These are phyloP conservation scores for Claviceps humidiphila DNA, from an alignment of 2,329 filamentous ascomycete species.

Conservation along the genomic window DNA sequence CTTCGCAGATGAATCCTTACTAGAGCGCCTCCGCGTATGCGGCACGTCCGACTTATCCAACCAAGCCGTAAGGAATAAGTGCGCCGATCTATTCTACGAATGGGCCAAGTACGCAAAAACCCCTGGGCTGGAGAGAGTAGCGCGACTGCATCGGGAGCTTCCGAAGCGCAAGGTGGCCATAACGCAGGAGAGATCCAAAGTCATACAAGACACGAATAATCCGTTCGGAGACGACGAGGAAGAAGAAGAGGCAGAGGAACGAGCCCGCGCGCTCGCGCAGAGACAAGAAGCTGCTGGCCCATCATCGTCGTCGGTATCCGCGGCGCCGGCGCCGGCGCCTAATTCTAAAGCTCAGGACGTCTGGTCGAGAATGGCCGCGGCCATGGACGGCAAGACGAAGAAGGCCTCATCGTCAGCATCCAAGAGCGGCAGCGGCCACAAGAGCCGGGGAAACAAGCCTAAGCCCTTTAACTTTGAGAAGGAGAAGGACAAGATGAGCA, in stretches of 20 bases:
- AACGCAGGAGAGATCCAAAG: conserved; percentile 68
- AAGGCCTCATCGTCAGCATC: not conserved
- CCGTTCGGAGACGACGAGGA: conserved; percentile 57
- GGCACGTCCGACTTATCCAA: conserved; percentile 78
- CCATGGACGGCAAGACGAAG: conserved; percentile 20
- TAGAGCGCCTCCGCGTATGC: conserved; percentile 81
- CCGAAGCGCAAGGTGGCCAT: conserved; percentile 56
- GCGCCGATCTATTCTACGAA: conserved; percentile 69
- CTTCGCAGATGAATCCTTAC: conserved; percentile 80
- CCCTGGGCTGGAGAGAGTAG: conserved; percentile 66
- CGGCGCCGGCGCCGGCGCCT: not conserved
- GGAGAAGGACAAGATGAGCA: conserved; percentile 78
- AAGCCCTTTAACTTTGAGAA: conserved; percentile 70
- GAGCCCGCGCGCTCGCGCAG: conserved; percentile 17
- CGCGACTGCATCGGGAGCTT: conserved; percentile 59
- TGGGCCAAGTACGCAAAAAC: conserved; percentile 82
- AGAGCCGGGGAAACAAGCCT: conserved; percentile 31
- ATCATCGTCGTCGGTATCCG: not conserved
- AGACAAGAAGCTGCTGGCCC: conserved; percentile 11
- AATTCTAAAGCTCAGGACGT: not conserved
- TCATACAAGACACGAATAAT: conserved; percentile 66
- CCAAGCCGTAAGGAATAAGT: conserved; percentile 75
- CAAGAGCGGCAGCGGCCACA: conserved; percentile 20
- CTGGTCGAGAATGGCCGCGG: not conserved
- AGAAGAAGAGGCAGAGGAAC: conserved; percentile 41